phyloP scores from a whole-genome alignment of 495 filamentous ascomycete species.

The Pyrenula massariospora region DNA sequence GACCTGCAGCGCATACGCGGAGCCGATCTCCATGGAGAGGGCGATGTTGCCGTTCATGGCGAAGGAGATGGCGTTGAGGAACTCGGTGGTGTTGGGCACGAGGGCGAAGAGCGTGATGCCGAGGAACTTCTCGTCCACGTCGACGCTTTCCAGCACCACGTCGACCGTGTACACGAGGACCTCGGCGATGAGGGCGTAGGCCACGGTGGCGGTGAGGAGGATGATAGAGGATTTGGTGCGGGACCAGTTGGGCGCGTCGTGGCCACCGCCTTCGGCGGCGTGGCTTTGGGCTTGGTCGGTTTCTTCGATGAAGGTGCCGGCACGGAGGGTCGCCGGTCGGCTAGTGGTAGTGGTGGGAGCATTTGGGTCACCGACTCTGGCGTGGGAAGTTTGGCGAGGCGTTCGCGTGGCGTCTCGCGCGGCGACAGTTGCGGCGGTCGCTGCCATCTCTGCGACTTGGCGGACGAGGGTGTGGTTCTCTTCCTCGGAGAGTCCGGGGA shows the following conservation, averaged over 20 bases:
- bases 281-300: conserved; percentile 6
- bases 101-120: conserved; percentile 95
- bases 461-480: conserved; percentile 71
- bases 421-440: conserved; percentile 80
- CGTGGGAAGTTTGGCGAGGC: conserved; percentile 32
- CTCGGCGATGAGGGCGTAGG: conserved; percentile 93
- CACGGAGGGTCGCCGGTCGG: conserved; percentile 20
- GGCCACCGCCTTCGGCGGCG: conserved; percentile 45
- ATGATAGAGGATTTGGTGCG: conserved; percentile 81
- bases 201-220: conserved; percentile 75
- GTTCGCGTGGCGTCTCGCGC: conserved; percentile 60
- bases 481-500: conserved; percentile 61
- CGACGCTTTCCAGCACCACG: conserved; percentile 75
- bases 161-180: conserved; percentile 96
- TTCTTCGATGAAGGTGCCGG: conserved; percentile 24
- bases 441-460: conserved; percentile 82
- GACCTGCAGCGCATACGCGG: conserved; percentile 92
- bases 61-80: conserved; percentile 97
- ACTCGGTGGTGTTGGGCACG: conserved; percentile 97
- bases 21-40: conserved; percentile 97
- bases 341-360: conserved; percentile 9
- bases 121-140: conserved; percentile 95
- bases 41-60: conserved; percentile 99
- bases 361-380: conserved; percentile 7
- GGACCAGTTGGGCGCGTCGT: conserved; percentile 98